These are phyloP conservation scores for Rhododendron griersonianum DNA, from an alignment of 148 eudicot species.

Conservation along the genomic window DNA sequence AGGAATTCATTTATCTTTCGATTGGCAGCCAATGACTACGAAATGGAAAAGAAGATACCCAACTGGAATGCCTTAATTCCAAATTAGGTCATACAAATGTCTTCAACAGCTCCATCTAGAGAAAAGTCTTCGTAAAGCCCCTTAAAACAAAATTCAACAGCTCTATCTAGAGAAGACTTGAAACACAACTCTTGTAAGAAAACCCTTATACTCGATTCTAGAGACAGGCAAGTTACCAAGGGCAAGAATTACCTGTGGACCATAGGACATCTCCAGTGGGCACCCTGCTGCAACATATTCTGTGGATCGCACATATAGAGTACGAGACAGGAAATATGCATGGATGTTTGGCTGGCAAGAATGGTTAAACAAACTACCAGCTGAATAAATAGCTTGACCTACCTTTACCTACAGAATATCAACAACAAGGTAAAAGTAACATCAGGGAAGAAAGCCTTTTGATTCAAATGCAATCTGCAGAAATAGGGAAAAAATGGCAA, in stretches of 20 bases:
- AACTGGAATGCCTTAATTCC: conserved; percentile 6
- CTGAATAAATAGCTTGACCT: conserved; percentile 78
- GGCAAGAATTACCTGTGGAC: conserved; percentile 71
- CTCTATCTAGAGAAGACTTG: neutral
- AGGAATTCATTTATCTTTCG: neutral
- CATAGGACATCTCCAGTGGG: conserved; percentile 82
- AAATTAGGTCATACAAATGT: neutral
- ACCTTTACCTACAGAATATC: conserved; percentile 53
- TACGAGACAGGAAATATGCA: conserved; percentile 77
- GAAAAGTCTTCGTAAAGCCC: neutral
- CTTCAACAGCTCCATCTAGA: neutral
- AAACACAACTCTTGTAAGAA: neutral
- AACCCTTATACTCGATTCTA: neutral
- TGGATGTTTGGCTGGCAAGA: conserved; percentile 89
- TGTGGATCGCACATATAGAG: conserved; percentile 70
- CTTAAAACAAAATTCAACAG: neutral
- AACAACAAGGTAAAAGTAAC: conserved; percentile 2
- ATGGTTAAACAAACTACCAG: conserved; percentile 89
- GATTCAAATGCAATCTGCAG: conserved; percentile 5
- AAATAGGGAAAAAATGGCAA: neutral
- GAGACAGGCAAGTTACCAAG: neutral
- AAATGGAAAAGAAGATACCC: conserved; percentile 1
- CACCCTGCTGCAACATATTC: conserved; percentile 50
- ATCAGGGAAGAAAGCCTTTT: conserved; percentile 7
- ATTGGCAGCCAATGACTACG: neutral